These are phyloP conservation scores for Cladophialophora carrionii DNA, from an alignment of 2,329 filamentous ascomycete species.

Conservation along the genomic window DNA sequence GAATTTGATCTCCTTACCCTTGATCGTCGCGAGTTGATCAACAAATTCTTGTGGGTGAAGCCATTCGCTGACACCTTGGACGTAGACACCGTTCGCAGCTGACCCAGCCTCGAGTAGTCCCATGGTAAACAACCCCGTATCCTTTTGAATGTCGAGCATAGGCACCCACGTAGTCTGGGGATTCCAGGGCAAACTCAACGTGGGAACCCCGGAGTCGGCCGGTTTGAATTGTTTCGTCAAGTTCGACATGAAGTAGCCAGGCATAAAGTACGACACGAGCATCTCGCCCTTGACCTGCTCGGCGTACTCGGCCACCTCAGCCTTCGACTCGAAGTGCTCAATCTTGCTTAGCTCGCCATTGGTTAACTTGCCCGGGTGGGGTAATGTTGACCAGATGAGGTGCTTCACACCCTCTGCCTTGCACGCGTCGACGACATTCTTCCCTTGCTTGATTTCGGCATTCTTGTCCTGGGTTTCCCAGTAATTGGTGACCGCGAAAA, in stretches of 20 bases:
- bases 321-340: conserved; percentile 50
- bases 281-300: conserved; percentile 38
- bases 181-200: conserved; percentile 38
- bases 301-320: conserved; percentile 47
- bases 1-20: conserved; percentile 45
- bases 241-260: conserved; percentile 53
- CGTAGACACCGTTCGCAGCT: conserved; percentile 45
- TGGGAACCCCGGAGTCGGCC: conserved; percentile 40
- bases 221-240: conserved; percentile 42
- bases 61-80: conserved; percentile 51
- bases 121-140: conserved; percentile 52
- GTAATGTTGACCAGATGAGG: conserved; percentile 49
- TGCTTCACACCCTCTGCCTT: conserved; percentile 45
- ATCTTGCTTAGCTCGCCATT: conserved; percentile 44
- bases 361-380: conserved; percentile 42
- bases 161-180: conserved; percentile 46
- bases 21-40: conserved; percentile 46
- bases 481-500: conserved; percentile 56
- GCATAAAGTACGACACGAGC: conserved; percentile 48
- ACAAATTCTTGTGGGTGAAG: conserved; percentile 49
- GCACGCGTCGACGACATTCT: conserved; percentile 46
- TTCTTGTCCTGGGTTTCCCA: conserved; percentile 48
- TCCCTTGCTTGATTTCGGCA: conserved; percentile 44
- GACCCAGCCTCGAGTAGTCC: conserved; percentile 39
- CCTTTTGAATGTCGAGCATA: conserved; percentile 50